phyloP scores from a whole-genome alignment of 2,329 filamentous ascomycete genomes.

The Monosporascus cannonballus region DNA sequence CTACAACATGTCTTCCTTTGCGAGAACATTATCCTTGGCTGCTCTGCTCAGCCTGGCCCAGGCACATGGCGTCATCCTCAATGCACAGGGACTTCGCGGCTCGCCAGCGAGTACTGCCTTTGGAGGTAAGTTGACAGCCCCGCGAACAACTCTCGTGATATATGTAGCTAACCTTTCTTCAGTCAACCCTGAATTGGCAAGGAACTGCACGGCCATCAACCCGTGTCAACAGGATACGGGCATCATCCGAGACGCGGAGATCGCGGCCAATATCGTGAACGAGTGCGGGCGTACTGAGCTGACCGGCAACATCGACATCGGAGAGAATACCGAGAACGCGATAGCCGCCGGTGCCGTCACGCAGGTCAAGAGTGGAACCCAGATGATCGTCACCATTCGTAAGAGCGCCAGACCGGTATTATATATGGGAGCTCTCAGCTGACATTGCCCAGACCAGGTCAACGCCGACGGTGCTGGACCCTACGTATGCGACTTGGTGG shows the following conservation, averaged over 20 bases:
- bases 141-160: neutral
- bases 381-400: conserved; percentile 40
- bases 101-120: conserved; percentile 45
- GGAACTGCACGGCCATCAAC: conserved; percentile 58
- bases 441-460: conserved; percentile 35
- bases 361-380: conserved; percentile 38
- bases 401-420: neutral
- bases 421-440: neutral
- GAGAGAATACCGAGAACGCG: conserved; percentile 47
- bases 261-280: conserved; percentile 46
- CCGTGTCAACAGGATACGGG: conserved; percentile 62
- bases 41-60: conserved; percentile 29
- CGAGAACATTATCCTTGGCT: conserved; percentile 26
- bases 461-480: conserved; percentile 50
- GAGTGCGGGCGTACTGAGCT: conserved; percentile 58
- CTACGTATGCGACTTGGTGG: conserved; percentile 50
- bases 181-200: conserved; percentile 49
- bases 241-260: conserved; percentile 54
- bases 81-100: conserved; percentile 37
- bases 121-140: conserved; percentile 29
- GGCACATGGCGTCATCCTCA: conserved; percentile 42
- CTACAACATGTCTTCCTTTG: conserved; percentile 31
- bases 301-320: conserved; percentile 56
- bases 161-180: neutral
- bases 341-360: conserved; percentile 41